phyloP scores from a whole-genome alignment of 116 monocot genomes.

The Thalassia testudinum region DNA sequence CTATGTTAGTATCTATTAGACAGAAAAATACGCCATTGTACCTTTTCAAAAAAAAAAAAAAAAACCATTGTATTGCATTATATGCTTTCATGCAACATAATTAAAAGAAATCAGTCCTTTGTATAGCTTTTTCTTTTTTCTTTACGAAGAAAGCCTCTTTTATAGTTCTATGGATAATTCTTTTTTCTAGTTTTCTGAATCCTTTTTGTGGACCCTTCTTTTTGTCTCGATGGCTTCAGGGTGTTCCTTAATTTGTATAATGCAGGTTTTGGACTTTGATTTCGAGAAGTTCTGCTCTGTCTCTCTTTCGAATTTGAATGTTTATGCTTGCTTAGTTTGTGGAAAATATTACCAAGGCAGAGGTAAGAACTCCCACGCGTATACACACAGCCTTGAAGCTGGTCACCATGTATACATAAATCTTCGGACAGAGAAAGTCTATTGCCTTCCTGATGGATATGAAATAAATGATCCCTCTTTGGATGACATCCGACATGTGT shows the following conservation, averaged over 20 bases:
- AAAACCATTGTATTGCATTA: too few relatives aligned
- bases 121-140: too few relatives aligned
- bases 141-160: too few relatives aligned
- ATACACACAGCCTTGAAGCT: constrained; percentile 87
- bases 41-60: too few relatives aligned
- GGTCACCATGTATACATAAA: constrained; percentile 90
- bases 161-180: too few relatives aligned
- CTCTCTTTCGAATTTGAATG: constrained; percentile 84
- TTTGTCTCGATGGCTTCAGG: too few relatives aligned
- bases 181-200: too few relatives aligned
- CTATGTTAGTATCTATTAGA: too few relatives aligned
- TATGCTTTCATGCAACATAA: too few relatives aligned
- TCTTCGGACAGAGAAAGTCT: constrained; percentile 81
- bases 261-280: constrained; percentile 93
- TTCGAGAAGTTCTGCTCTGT: constrained; percentile 91
- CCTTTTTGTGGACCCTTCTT: too few relatives aligned
- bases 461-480: constrained; percentile 82
- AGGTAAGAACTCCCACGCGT: constrained; percentile 88
- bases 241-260: not conserved
- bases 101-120: too few relatives aligned
- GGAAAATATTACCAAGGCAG: constrained; percentile 93
- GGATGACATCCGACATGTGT: constrained; percentile 82
- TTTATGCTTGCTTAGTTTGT: constrained; percentile 90
- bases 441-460: constrained; percentile 94
- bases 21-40: too few relatives aligned